Base-by-base conservation (phyloP, 805 yeast genomes). In the Saccharomycopsis amapae region DNA sequence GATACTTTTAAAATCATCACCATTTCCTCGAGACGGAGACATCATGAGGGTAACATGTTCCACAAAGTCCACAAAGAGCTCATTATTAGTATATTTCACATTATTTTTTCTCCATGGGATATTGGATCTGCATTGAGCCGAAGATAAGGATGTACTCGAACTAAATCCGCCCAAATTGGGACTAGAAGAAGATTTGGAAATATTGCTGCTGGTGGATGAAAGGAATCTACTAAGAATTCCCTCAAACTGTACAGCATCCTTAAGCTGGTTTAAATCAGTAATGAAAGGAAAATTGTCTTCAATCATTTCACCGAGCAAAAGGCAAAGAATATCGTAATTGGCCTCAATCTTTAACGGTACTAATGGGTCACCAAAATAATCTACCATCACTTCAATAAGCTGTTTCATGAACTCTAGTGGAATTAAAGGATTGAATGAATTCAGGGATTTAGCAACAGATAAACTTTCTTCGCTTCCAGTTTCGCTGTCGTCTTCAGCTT, bases 61-160 rank as follows among this genome's bases (percentile, higher is more conserved):
- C 2, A 71, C 69, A 4, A 93, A 60, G 62, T 93, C 97, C 6
- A 90, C 82, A 59, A 80, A 87, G 62, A 90, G 70, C 62, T 90
- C 97, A 61, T 90, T 87, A 53, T 79, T 79, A 2, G 85, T 72
- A 59, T 85, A 78, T 53, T 72, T 75, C n/a, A 84, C 81, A 52
- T 78, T 74, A 3, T 79, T 59, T 39, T 76, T 69, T 56, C 97
- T 73, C 97, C 97, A 90, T 1, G 96, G 95, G 6, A 67, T 64
- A 39, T 66, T 59, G 17, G 55, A 56, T 1, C 52, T 26, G 12
- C 51, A 45, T 25, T 19, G 33, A 6, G 40, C 17, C 12, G 51
- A 40, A 15, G 35, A 40, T 5, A 44, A 24, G 3, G 53, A 47
- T 3, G 32, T 36, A 6, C 22, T 24, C 12, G 39, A 32, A 46